Percentiles rank a stretch among this genome's conserved stretches.
These are phyloP conservation scores for Backusella westeae DNA, from an alignment of 192 early-diverging fungal species.

Conservation along the genomic window DNA sequence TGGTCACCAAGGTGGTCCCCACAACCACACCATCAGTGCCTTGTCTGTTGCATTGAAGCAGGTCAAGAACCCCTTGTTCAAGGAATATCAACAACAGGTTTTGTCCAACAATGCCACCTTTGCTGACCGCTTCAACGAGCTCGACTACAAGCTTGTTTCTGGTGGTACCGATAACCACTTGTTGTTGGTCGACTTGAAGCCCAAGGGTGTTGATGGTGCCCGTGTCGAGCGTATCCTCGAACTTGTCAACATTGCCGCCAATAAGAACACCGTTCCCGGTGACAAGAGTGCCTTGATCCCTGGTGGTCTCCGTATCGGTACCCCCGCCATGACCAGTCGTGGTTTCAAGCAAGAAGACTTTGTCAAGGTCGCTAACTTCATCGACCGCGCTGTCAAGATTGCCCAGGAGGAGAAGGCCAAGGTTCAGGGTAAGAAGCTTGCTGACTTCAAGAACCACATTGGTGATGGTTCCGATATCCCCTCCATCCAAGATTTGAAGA, in stretches of 20 bases:
- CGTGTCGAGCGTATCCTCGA: slow-evolving; percentile 95
- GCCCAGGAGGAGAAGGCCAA: slow-evolving; percentile 67
- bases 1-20: slow-evolving; percentile 98
- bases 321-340: slow-evolving; percentile 97
- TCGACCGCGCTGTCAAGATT: slow-evolving; percentile 84
- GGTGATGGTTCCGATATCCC: slow-evolving; percentile 64
- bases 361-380: slow-evolving; percentile 79
- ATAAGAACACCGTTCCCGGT: slow-evolving; percentile 99
- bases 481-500: slow-evolving; percentile 65
- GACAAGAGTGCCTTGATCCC: slow-evolving; percentile 94
- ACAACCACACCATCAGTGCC: slow-evolving; percentile 98
- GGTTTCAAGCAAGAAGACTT: slow-evolving; percentile 88
- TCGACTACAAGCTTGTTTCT: slow-evolving; percentile 81
- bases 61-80: slow-evolving; percentile 80
- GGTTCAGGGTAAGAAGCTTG: slow-evolving; percentile 69
- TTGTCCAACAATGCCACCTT: slow-evolving; percentile 88
- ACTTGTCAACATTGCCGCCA: slow-evolving; percentile 94
- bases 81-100: slow-evolving; percentile 89
- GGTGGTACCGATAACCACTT: slow-evolving; percentile 97
- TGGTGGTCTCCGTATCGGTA: slow-evolving; percentile 91
- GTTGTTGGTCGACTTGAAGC: slow-evolving; percentile 83
- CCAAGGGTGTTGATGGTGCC: slow-evolving; percentile 88
- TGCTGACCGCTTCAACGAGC: slow-evolving; percentile 69
- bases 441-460: slow-evolving; percentile 86
- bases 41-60: slow-evolving; percentile 91